Conservation (phyloP, 306 rosid genomes). For the Cercis canadensis region DNA sequence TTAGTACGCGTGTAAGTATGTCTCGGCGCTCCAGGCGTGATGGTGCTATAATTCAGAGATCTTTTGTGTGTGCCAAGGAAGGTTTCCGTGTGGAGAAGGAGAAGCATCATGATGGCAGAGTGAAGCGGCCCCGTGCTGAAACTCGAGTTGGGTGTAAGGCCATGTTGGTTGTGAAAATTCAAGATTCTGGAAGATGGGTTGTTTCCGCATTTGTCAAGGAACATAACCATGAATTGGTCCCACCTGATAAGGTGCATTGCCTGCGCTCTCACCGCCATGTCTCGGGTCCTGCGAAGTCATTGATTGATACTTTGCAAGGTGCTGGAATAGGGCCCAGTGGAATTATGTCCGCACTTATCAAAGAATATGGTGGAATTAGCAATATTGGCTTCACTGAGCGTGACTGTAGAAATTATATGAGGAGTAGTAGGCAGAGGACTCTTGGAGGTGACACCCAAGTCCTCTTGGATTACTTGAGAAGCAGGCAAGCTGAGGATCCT, state of each 20-base stretch:
- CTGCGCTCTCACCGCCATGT: constrained; percentile 49
- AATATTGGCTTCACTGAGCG: constrained; percentile 46
- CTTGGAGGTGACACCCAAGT: constrained; percentile 44
- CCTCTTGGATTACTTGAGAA: constrained; percentile 45
- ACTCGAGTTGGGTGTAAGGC: constrained; percentile 57
- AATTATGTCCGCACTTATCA: constrained; percentile 49
- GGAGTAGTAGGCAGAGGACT: constrained; percentile 45
- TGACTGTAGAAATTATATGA: constrained; percentile 51
- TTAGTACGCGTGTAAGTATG: constrained; percentile 61
- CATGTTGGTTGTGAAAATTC: constrained; percentile 58
- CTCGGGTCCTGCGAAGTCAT: constrained; percentile 40
- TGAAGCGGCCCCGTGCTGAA: constrained; percentile 56
- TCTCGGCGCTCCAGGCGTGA: constrained; percentile 59
- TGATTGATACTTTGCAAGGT: constrained; percentile 50
- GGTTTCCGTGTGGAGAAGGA: constrained; percentile 61
- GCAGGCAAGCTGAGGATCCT: constrained; percentile 39
- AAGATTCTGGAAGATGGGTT: constrained; percentile 50
- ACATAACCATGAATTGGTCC: constrained; percentile 50
- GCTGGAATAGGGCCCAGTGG: constrained; percentile 52
- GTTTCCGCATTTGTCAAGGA: constrained; percentile 43
- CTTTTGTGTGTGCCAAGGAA: constrained; percentile 63
- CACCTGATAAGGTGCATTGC: constrained; percentile 45
- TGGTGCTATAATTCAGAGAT: constrained; percentile 66
- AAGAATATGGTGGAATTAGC: constrained; percentile 46
- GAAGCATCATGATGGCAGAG: constrained; percentile 43